phyloP scores from a whole-genome alignment of 768 basidiomycete genomes.

The Trametes meyenii region DNA sequence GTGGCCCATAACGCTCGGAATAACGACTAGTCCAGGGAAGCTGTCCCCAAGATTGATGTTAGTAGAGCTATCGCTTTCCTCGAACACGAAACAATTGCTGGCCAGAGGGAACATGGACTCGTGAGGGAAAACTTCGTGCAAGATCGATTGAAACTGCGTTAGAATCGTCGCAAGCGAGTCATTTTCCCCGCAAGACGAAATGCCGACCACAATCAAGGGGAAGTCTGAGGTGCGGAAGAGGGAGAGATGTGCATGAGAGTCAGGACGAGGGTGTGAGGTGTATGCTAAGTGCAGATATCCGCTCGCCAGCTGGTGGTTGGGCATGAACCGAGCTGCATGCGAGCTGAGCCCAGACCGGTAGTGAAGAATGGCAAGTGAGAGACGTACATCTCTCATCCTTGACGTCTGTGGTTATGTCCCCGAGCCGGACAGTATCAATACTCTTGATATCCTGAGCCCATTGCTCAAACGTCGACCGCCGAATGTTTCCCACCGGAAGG shows the following conservation, averaged over 20 bases:
- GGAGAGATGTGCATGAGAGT: slow-evolving; percentile 65
- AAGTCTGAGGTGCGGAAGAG: slow-evolving; percentile 81
- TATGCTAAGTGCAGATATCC: slow-evolving; percentile 84
- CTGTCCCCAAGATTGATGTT: slow-evolving; percentile 59
- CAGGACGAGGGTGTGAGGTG: slow-evolving; percentile 72
- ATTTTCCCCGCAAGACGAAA: slow-evolving; percentile 68
- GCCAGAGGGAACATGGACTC: slow-evolving; percentile 76
- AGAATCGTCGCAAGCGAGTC: slow-evolving; percentile 56
- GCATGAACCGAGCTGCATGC: slow-evolving; percentile 76
- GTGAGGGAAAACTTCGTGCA: slow-evolving; percentile 69
- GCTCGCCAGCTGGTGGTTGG: slow-evolving; percentile 62
- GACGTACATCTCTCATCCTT: slow-evolving; percentile 74
- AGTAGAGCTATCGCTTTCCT: slow-evolving; percentile 60
- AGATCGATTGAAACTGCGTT: slow-evolving; percentile 64
- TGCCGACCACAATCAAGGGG: slow-evolving; percentile 85
- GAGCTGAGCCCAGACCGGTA: slow-evolving; percentile 5
- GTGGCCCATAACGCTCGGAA: slow-evolving; percentile 86
- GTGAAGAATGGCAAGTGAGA: not conserved
- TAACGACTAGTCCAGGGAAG: slow-evolving; percentile 68
- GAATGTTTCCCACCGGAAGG: slow-evolving; percentile 81
- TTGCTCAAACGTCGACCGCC: slow-evolving; percentile 66
- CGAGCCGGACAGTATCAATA: slow-evolving; percentile 73
- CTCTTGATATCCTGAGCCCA: slow-evolving; percentile 75
- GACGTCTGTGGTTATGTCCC: slow-evolving; percentile 80
- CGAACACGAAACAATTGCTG: slow-evolving; percentile 84